phyloP scores from a whole-genome alignment of 1,284 basidiomycete genomes.

The Pterulicium gracile region DNA sequence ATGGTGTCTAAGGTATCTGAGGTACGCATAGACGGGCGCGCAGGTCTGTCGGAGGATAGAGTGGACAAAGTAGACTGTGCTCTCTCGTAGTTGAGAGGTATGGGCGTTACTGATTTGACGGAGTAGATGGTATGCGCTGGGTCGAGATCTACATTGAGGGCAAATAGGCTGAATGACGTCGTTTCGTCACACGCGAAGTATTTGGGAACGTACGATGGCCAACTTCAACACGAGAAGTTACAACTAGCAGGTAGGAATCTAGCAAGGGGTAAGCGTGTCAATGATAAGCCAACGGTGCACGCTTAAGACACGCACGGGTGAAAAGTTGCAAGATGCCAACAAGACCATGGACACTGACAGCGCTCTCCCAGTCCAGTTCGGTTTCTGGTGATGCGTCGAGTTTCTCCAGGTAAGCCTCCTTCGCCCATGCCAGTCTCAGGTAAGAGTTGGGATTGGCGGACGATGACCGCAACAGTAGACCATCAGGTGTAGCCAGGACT shows the following conservation, averaged over 20 bases:
- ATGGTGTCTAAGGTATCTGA: slow-evolving; percentile 15
- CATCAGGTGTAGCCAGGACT: slow-evolving; percentile 43
- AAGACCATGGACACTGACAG: slow-evolving; percentile 58
- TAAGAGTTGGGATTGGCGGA: slow-evolving; percentile 25
- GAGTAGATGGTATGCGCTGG: slow-evolving; percentile 46
- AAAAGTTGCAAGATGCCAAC: slow-evolving; percentile 61
- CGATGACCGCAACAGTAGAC: slow-evolving; percentile 23
- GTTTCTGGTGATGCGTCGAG: slow-evolving; percentile 23
- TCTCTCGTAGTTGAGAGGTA: slow-evolving; percentile 52
- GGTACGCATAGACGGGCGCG: slow-evolving; percentile 33
- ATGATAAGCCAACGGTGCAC: slow-evolving; percentile 5
- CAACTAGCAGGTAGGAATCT: slow-evolving; percentile 66
- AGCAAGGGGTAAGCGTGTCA: slow-evolving; percentile 8
- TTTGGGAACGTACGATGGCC: slow-evolving; percentile 41
- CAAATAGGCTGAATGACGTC: slow-evolving; percentile 10
- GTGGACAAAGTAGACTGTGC: neutral
- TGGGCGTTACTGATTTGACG: slow-evolving; percentile 53
- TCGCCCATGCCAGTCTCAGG: slow-evolving; percentile 54
- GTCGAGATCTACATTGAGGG: slow-evolving; percentile 42
- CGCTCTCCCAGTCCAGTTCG: slow-evolving; percentile 38
- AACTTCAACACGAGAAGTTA: slow-evolving; percentile 46
- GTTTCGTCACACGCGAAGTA: too few relatives aligned
- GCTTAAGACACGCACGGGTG: slow-evolving; percentile 37
- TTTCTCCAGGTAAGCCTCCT: slow-evolving; percentile 44
- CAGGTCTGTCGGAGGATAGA: slow-evolving; percentile 27